Percentiles rank a stretch among this genome's conserved stretches.
Conservation (phyloP, 202 grass and related monocot species). For the Hordeum pubiflorum region DNA sequence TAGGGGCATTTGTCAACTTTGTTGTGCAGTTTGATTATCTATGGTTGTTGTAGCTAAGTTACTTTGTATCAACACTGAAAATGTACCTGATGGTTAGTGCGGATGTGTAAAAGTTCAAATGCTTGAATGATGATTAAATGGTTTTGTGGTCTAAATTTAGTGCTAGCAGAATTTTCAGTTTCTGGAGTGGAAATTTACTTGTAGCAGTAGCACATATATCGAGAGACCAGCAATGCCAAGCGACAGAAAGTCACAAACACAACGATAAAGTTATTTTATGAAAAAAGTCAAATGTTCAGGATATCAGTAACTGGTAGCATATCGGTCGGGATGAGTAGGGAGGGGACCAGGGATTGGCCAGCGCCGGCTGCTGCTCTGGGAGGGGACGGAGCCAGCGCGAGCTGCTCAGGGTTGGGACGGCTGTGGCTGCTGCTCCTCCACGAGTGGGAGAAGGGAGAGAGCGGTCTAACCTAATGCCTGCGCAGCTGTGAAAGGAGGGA, state of each 20-base stretch:
- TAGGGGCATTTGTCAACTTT: neutral
- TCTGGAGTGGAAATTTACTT: neutral
- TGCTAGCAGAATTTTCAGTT: neutral
- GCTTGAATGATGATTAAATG: neutral
- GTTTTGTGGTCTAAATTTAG: neutral
- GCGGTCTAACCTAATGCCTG: neutral
- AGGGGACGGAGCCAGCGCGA: no score
- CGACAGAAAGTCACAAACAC: neutral
- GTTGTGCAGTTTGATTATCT: neutral
- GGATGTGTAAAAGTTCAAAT: neutral
- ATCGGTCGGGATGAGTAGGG: no score
- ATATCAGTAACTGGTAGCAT: no score
- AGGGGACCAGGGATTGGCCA: no score
- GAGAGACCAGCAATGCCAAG: neutral
- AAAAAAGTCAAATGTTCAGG: no score
- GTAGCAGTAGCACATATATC: neutral
- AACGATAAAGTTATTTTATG: neutral
- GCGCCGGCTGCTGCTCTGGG: neutral
- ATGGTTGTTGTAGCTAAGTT: neutral
- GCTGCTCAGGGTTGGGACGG: neutral
- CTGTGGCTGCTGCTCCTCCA: neutral
- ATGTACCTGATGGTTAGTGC: neutral
- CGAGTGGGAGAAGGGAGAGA: neutral
- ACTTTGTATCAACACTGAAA: neutral
- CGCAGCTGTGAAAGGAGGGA: neutral